Base-by-base conservation (phyloP, 2,329 filamentous ascomycete species). In the Aspergillus oerlinghausenensis region DNA sequence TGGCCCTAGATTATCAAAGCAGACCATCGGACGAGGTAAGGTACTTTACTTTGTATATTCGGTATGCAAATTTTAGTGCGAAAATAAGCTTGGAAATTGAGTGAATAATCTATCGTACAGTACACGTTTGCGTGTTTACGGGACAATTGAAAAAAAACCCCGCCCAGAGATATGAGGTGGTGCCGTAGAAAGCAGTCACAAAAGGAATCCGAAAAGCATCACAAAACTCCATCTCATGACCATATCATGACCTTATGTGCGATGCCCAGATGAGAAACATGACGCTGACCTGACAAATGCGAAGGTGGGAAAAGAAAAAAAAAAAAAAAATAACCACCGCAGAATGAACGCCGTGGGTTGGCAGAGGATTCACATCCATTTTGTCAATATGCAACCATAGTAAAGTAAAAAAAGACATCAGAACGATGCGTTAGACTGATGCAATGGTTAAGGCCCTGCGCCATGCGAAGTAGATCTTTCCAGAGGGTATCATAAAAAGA, bases 401-500 rank as follows among this genome's bases (percentile, higher is more conserved):
- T 47, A 47, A 23, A 47, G 14, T 7, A 26, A 19, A 47, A 21
- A 25, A 23, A 25, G 21, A 47, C 23, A 47, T 26, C 43, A 25
- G 21, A 25, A 25, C 25, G 11, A 21, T 14, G 42, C 1, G 4
- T 45, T 23, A 23, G 4, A 23, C 19, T 45, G 43, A 17, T 47
- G 43, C 19, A 23, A 47, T 14, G 17, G 14, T 47, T 26, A 14
- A 23, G 10, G 23, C 23, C 21, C 19, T 47, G 43, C 43, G 43
- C 43, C 43, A 21, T 47, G 19, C 17, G 43, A 52, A 57, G 55
- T 19, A 42, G 55, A 54, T 25, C 11, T 23, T 28, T 53, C 14
- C n/a, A 38, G 25, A 47, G 59, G 62, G 57, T 64, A 63, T 64
- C 62, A 63, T 54, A 48, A 56, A 35, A 25, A 28, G 40, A 17